A percentile compares a stretch with the other conserved stretches of the same genome.
These are phyloP conservation scores for Komagataella phaffii DNA, from an alignment of 805 yeast genomes.

Conservation along the genomic window DNA sequence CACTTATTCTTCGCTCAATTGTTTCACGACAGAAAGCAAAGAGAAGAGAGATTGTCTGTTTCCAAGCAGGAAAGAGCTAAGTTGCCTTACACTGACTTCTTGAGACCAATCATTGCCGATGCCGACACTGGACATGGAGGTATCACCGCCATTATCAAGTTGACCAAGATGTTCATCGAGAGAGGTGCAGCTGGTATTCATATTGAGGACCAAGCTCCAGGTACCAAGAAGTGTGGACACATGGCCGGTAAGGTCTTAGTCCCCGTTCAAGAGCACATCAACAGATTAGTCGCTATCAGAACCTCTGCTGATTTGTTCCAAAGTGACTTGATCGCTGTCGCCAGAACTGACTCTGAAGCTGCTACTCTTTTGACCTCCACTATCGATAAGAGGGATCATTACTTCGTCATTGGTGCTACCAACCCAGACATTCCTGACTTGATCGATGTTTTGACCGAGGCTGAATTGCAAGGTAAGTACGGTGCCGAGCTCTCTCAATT, in stretches of 20 bases:
- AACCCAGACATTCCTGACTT: conserved; percentile 69
- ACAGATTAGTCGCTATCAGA: conserved; percentile 86
- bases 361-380: conserved; percentile 91
- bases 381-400: conserved; percentile 90
- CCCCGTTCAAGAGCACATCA: conserved; percentile 95
- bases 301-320: conserved; percentile 92
- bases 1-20: conserved; percentile 94
- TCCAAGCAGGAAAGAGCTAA: conserved; percentile 55
- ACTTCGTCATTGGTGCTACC: conserved; percentile 81
- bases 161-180: conserved; percentile 92
- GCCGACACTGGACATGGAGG: conserved; percentile 99
- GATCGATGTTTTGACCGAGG: conserved; percentile 66
- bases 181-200: conserved; percentile 99
- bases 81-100: conserved; percentile 67
- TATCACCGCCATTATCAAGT: conserved; percentile 87
- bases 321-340: conserved; percentile 74
- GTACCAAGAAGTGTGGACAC: conserved; percentile 97
- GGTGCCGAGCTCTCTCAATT: conserved; percentile 60
- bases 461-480: conserved; percentile 60
- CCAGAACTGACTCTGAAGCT: conserved; percentile 96
- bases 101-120: conserved; percentile 93
- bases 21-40: conserved; percentile 95
- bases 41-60: conserved; percentile 60
- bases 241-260: conserved; percentile 98
- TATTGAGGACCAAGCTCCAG: conserved; percentile 98